Evolutionary conservation across 345 rosid genomes (phyloP).

Genomic region (Dimocarpus longan): DNA sequence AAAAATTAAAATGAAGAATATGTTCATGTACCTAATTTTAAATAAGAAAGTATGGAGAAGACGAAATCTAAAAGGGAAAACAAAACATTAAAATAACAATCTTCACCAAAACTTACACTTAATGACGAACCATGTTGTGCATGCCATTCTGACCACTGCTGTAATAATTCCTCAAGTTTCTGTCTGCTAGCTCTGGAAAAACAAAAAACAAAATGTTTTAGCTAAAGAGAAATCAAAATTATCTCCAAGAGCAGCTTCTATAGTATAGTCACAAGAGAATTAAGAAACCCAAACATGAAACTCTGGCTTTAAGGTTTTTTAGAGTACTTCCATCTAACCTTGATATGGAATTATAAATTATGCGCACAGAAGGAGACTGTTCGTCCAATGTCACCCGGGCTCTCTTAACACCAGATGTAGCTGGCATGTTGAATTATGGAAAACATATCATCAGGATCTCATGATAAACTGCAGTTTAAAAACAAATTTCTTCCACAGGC

Average conservation of each 20-base stretch:
- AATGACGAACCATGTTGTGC: slow-evolving; percentile 52
- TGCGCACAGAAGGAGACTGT: slow-evolving; percentile 74
- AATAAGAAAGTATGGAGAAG: slow-evolving; percentile 3
- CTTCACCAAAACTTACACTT: slow-evolving; percentile 40
- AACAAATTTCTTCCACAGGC: slow-evolving; percentile 11
- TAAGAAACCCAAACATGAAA: slow-evolving; percentile 18
- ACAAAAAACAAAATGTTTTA: slow-evolving; percentile 18
- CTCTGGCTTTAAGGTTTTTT: slow-evolving; percentile 10
- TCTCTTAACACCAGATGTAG: slow-evolving; percentile 72
- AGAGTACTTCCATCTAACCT: slow-evolving; percentile 55
- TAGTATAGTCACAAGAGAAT: neutral
- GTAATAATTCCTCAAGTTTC: slow-evolving; percentile 80
- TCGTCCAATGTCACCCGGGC: slow-evolving; percentile 50
- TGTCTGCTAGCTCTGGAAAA: slow-evolving; percentile 76
- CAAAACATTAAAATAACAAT: neutral
- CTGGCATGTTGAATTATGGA: slow-evolving; percentile 64
- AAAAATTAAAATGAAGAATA: neutral
- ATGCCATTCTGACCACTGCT: slow-evolving; percentile 97
- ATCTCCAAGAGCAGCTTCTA: neutral
- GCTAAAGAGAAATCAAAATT: slow-evolving; percentile 17
- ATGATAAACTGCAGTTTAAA: slow-evolving; percentile 18
- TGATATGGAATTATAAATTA: slow-evolving; percentile 67
- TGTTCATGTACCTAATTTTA: neutral
- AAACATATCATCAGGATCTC: slow-evolving; percentile 27
- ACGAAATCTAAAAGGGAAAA: neutral